Base-by-base conservation (phyloP, 2,329 filamentous ascomycete genomes). In the Sclerotinia sclerotiorum region DNA sequence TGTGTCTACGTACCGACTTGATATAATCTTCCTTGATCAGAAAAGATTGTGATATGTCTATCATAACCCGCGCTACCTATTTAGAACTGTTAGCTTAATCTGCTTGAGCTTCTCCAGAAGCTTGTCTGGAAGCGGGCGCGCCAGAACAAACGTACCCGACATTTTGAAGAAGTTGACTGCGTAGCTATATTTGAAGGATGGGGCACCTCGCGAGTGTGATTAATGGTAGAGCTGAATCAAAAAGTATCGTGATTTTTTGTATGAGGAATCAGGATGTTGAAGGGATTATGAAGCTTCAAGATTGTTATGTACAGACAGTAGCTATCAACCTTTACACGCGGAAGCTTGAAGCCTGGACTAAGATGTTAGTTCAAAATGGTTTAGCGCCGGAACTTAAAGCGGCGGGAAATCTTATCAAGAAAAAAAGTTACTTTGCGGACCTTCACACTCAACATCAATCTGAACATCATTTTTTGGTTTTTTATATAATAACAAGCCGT, bases 41-140 rank as follows among this genome's bases (percentile, higher is more conserved):
- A 97, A 85, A 99, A 99, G 86, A 99, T 98, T 80, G 95, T 99
- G 78, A 99, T 99, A 83, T 99, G 95, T 85, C 95, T 89, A 83
- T 99, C 95, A 83, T 96, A 98, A 79, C 93, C 94, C 82, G 92
- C 90, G 82, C 88, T 91, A 81, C 90, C 90, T 93, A 77, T 76
- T 72, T 67, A 69, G 60, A 54, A 72, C 55, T 69, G 46, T 77
- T 74, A 75, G 72, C 74, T 74, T 48, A 65, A 64, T 60, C 61
- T 67, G 65, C 21, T 69, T 68, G 65, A 48, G 60, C 29, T 39
- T 51, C 21, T 27, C 17, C 13, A 21, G 60, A 46, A 71, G 65
- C 62, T 71, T 67, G 56, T 67, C 56, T 29, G 35, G 52, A 58
- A 58, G 58, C 58, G 65, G 58, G 42, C 54, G 62, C 58, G 49